Percentiles rank a stretch among this genome's conserved stretches.
Conservation (phyloP, 2,329 filamentous ascomycete genomes). For the Trichoderma koningiopsis region DNA sequence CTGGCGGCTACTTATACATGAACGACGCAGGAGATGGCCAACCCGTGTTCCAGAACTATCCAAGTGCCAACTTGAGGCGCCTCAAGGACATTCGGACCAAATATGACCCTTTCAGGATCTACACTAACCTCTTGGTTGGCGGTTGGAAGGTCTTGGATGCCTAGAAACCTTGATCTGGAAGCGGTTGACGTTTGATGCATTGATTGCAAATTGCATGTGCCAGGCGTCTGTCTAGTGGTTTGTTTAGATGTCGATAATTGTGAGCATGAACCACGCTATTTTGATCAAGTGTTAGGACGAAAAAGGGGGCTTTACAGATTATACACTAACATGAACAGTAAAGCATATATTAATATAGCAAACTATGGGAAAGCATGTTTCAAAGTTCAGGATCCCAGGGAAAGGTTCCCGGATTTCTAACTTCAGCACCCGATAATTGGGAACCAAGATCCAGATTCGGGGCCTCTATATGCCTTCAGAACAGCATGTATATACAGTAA, state of each 20-base stretch:
- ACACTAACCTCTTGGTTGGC: conserved; percentile 10
- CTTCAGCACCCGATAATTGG: neutral
- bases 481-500: neutral
- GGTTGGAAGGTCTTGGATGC: conserved; percentile 8
- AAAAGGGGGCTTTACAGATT: neutral
- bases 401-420: neutral
- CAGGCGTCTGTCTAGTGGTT: conserved; percentile 3
- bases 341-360: neutral
- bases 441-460: neutral
- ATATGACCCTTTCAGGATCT: conserved; percentile 3
- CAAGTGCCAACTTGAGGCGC: conserved; percentile 8
- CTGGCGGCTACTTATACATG: conserved; percentile 8
- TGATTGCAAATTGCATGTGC: conserved; percentile 3
- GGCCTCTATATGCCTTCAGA: neutral
- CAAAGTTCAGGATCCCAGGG: neutral
- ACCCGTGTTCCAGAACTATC: neutral
- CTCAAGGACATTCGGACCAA: conserved; percentile 7
- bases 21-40: conserved; percentile 7
- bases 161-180: conserved; percentile 5
- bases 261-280: neutral
- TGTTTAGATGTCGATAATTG: conserved; percentile 1
- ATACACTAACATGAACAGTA: neutral
- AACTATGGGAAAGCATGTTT: neutral
- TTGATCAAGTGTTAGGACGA: neutral
- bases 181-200: conserved; percentile 3